These are phyloP conservation scores for Chenopodium formosanum DNA, from an alignment of 148 eudicot genomes.

Conservation along the genomic window DNA sequence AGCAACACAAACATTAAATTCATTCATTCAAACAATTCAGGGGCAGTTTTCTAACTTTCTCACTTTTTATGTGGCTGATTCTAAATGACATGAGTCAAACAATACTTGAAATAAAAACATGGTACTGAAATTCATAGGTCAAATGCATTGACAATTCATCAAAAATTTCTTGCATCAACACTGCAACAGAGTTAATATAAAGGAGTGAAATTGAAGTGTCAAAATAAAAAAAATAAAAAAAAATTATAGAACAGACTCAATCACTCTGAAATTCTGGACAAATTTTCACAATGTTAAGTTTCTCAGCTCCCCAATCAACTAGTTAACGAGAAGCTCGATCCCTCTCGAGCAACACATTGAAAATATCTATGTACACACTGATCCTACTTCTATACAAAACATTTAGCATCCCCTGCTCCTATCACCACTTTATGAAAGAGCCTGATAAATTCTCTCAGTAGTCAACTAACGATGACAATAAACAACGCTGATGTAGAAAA, in stretches of 20 bases:
- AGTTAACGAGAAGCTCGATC: constrained; percentile 1
- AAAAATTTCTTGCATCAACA: background rate
- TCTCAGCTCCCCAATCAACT: background rate
- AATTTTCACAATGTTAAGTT: constrained; percentile 9
- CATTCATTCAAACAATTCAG: background rate
- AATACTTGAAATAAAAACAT: background rate
- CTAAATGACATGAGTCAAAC: background rate
- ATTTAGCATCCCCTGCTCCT: constrained; percentile 17
- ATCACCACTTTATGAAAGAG: constrained; percentile 3
- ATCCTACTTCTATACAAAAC: constrained; percentile 33
- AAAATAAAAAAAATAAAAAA: background rate
- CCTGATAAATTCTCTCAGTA: constrained; percentile 7
- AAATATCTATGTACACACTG: constrained; percentile 16
- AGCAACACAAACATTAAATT: too few species aligned
- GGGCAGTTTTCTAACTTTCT: too few species aligned
- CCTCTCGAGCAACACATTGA: background rate
- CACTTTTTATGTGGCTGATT: background rate
- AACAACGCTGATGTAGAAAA: background rate
- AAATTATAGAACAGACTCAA: background rate
- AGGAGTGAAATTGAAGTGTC: background rate
- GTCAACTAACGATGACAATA: background rate
- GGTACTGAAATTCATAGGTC: background rate
- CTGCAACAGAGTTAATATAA: background rate
- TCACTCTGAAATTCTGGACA: background rate
- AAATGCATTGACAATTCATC: background rate